Percentiles rank a stretch among this genome's conserved stretches.
Conservation (phyloP, 805 yeast species). For the Yamadazyma philogaea region DNA sequence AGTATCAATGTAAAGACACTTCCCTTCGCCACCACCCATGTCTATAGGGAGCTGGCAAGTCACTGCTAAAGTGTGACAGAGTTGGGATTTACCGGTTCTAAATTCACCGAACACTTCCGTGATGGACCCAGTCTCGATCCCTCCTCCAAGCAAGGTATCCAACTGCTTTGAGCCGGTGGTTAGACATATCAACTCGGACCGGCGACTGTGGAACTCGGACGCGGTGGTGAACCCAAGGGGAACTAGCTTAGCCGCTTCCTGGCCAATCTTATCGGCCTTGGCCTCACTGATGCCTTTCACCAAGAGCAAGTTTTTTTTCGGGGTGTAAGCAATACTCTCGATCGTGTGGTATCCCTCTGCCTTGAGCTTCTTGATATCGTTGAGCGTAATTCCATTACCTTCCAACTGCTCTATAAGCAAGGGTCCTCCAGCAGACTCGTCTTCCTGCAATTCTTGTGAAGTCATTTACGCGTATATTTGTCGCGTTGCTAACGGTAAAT, state of each 20-base stretch:
- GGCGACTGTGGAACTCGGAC: conserved; percentile 83
- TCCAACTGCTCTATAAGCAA: conserved; percentile 45
- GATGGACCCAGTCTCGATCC: conserved; percentile 94
- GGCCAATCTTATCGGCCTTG: conserved; percentile 81
- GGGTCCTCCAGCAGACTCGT: conserved; percentile 38
- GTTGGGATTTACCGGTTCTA: conserved; percentile 95
- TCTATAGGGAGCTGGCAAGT: conserved; percentile 95
- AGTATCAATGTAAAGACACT: conserved; percentile 92
- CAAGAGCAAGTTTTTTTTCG: conserved; percentile 69
- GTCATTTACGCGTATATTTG: conserved; percentile 35
- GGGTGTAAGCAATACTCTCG: conserved; percentile 90
- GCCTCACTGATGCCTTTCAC: conserved; percentile 95
- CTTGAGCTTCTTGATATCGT: conserved; percentile 75
- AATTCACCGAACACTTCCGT: conserved; percentile 97
- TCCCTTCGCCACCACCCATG: conserved; percentile 98
- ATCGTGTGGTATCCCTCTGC: conserved; percentile 87
- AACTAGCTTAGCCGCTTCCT: conserved; percentile 80
- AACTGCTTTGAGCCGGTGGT: conserved; percentile 95
- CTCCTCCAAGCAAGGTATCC: conserved; percentile 93
- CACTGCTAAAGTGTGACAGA: conserved; percentile 94
- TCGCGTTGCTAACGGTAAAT: not conserved
- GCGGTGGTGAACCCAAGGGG: conserved; percentile 98
- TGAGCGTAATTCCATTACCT: conserved; percentile 81
- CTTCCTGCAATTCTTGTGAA: conserved; percentile 31
- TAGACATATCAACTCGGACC: conserved; percentile 86